Evolutionary conservation across 108 stramenopile species (phyloP).

Genomic region (Discostella pseudostelligera): DNA sequence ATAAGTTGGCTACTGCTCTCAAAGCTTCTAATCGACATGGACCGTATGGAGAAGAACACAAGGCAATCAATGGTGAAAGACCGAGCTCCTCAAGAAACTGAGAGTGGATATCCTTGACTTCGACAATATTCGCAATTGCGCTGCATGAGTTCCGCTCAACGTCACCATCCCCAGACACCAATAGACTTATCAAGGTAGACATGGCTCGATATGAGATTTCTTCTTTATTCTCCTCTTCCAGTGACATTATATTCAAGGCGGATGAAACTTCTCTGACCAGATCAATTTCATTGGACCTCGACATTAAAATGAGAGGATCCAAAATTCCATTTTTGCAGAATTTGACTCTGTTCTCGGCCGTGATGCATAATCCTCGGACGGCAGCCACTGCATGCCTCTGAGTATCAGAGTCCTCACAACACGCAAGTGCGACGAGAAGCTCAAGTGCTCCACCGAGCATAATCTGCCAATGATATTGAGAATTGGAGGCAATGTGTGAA

Average conservation of each 20-base stretch:
- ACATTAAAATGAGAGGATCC: slow-evolving; percentile 82
- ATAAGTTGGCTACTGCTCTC: slow-evolving; percentile 77
- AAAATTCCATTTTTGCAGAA: slow-evolving; percentile 74
- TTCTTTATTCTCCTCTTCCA: slow-evolving; percentile 82
- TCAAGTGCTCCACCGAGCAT: slow-evolving; percentile 76
- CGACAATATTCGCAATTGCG: slow-evolving; percentile 77
- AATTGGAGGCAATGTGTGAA: slow-evolving; percentile 75
- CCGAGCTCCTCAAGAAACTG: slow-evolving; percentile 75
- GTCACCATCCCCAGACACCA: slow-evolving; percentile 65
- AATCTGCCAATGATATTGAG: slow-evolving; percentile 59
- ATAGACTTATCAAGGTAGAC: slow-evolving; percentile 70
- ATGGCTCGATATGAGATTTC: slow-evolving; percentile 79
- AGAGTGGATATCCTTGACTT: slow-evolving; percentile 68
- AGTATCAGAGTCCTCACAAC: slow-evolving; percentile 76
- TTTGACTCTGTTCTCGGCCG: slow-evolving; percentile 55
- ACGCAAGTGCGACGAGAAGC: slow-evolving; percentile 69
- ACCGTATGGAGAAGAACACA: slow-evolving; percentile 53
- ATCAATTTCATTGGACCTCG: slow-evolving; percentile 61
- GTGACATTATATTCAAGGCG: slow-evolving; percentile 73
- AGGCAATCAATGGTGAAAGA: slow-evolving; percentile 63
- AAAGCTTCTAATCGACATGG: slow-evolving; percentile 63
- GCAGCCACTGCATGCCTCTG: slow-evolving; percentile 78
- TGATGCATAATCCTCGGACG: slow-evolving; percentile 70
- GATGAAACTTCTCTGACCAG: slow-evolving; percentile 71
- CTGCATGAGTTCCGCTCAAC: slow-evolving; percentile 79